phyloP scores from a whole-genome alignment of 2,329 filamentous ascomycete species.

The Akanthomyces uredinophilus region DNA sequence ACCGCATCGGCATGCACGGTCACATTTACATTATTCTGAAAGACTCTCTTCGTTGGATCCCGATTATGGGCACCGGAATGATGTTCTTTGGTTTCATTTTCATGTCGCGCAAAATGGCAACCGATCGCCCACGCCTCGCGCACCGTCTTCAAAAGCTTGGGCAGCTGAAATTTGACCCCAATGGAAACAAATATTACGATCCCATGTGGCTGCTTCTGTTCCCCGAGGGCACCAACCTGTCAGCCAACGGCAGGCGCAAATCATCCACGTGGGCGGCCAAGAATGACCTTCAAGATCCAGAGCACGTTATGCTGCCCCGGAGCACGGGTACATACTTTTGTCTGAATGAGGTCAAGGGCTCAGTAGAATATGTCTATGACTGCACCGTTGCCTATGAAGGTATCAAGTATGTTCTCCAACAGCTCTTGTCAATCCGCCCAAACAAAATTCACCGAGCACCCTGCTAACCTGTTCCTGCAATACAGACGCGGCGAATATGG shows the following conservation, averaged over 20 bases:
- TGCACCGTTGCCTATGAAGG: conserved; percentile 96
- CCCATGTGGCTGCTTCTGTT: conserved; percentile 92
- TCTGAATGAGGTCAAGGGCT: conserved; percentile 66
- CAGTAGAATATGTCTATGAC: conserved; percentile 81
- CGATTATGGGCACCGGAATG: conserved; percentile 74
- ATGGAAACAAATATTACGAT: conserved; percentile 53
- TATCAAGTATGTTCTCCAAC: conserved; percentile 62
- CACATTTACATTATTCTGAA: conserved; percentile 89
- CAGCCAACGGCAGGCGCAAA: conserved; percentile 61
- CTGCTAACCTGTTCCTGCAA: background rate
- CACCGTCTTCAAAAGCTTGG: conserved; percentile 68
- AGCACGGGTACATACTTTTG: conserved; percentile 79
- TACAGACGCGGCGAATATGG: conserved; percentile 71
- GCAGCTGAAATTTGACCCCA: conserved; percentile 46
- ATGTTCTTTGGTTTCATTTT: conserved; percentile 89
- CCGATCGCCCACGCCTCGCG: conserved; percentile 70
- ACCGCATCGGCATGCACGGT: conserved; percentile 69
- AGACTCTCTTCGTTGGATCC: conserved; percentile 77
- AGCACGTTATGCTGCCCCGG: conserved; percentile 71
- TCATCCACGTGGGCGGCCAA: conserved; percentile 75
- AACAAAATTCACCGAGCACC: background rate
- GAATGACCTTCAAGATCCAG: conserved; percentile 63
- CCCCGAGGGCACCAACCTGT: conserved; percentile 81
- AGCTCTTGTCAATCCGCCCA: too few species aligned
- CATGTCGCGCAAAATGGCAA: conserved; percentile 82